A percentile compares a stretch with the other conserved stretches of the same genome.
These are phyloP conservation scores for Cercospora sp. DNA, from an alignment of 2,329 filamentous ascomycete species.

Conservation along the genomic window DNA sequence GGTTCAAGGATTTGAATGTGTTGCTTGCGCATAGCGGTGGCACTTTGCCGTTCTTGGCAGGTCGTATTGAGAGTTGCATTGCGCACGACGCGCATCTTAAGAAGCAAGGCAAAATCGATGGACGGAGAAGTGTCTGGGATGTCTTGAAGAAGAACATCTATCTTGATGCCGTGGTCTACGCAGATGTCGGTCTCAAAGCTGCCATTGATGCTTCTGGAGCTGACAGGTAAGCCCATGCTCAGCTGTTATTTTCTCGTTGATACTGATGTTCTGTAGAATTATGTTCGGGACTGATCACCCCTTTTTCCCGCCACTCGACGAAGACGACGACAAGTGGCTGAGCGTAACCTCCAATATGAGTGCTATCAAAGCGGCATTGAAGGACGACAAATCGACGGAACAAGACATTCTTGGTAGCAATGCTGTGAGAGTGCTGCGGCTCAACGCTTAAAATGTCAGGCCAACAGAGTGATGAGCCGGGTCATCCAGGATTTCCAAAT, in stretches of 20 bases:
- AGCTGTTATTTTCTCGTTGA: background rate
- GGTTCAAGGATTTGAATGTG: conserved; percentile 67
- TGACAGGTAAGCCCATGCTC: conserved; percentile 55
- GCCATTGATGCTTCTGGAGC: conserved; percentile 66
- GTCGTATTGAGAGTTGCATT: conserved; percentile 84
- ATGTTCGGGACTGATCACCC: conserved; percentile 69
- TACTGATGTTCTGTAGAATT: conserved; percentile 15
- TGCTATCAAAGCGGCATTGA: conserved; percentile 57
- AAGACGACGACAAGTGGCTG: conserved; percentile 64
- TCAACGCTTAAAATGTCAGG: conserved; percentile 13
- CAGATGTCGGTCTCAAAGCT: conserved; percentile 68
- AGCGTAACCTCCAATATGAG: conserved; percentile 63
- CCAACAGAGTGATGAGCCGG: background rate
- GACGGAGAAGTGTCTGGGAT: conserved; percentile 63
- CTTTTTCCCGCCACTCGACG: conserved; percentile 75
- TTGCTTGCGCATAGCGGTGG: conserved; percentile 86
- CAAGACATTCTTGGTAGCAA: conserved; percentile 62
- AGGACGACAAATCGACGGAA: conserved; percentile 47
- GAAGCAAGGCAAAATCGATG: conserved; percentile 59
- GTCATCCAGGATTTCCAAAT: background rate
- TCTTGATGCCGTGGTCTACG: conserved; percentile 84
- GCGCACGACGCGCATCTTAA: conserved; percentile 73
- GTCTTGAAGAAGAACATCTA: conserved; percentile 74
- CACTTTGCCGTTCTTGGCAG: conserved; percentile 83
- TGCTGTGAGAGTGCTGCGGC: conserved; percentile 54